A percentile compares a stretch with the other conserved stretches of the same genome.
phyloP scores from a whole-genome alignment of 129 eudicot species.

The Flaveria trinervia region DNA sequence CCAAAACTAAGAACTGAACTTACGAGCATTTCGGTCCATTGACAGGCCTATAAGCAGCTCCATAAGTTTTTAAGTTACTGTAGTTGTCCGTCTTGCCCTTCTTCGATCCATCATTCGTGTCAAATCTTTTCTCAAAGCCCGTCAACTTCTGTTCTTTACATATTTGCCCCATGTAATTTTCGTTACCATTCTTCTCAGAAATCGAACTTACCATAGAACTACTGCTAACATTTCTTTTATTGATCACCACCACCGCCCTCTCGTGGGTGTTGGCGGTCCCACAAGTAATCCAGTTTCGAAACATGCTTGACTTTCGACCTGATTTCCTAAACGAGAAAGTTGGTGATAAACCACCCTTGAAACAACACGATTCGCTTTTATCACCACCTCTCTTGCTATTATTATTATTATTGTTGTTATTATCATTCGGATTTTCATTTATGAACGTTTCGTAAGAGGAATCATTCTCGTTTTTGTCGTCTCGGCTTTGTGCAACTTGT shows the following conservation, averaged over 20 bases:
- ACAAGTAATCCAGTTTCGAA: slow-evolving; percentile 60
- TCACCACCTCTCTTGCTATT: slow-evolving; percentile 36
- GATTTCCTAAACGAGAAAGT: slow-evolving; percentile 38
- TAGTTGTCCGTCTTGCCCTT: slow-evolving; percentile 41
- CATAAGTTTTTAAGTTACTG: slow-evolving; percentile 30
- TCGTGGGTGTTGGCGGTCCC: slow-evolving; percentile 61
- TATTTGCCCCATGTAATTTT: slow-evolving; percentile 31
- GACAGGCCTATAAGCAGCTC: slow-evolving; percentile 52
- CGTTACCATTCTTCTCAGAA: slow-evolving; percentile 32
- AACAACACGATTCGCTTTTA: slow-evolving; percentile 10
- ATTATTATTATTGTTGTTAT: slow-evolving; percentile 6
- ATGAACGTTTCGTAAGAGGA: slow-evolving; percentile 14
- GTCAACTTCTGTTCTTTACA: slow-evolving; percentile 41
- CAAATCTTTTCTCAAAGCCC: slow-evolving; percentile 52
- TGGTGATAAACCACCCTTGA: slow-evolving; percentile 17
- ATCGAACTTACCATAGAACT: slow-evolving; percentile 24
- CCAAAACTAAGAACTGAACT: slow-evolving; percentile 36
- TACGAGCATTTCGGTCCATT: slow-evolving; percentile 80
- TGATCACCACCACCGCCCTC: slow-evolving; percentile 43
- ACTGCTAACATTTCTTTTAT: slow-evolving; percentile 32
- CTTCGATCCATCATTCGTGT: slow-evolving; percentile 37
- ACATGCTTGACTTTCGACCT: slow-evolving; percentile 44
- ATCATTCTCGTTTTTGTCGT: slow-evolving; percentile 29
- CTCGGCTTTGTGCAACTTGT: slow-evolving; percentile 8
- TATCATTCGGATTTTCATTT: slow-evolving; percentile 16